Base-by-base conservation (phyloP, 1,284 basidiomycete species). In the Austroboletus niveus region DNA sequence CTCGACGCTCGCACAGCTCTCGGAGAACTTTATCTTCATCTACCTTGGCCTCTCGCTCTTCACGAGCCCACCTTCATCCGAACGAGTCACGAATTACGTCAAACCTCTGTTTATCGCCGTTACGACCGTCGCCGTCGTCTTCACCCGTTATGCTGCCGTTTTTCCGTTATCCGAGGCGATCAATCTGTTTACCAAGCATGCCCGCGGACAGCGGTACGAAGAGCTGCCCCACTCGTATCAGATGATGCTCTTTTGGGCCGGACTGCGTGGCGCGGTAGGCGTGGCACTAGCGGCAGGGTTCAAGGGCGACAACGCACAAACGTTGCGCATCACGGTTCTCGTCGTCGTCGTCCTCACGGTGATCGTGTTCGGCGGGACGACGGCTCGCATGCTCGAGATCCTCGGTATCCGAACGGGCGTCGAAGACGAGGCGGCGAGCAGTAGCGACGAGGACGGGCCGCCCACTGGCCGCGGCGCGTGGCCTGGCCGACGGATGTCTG, bases 191-290 rank as follows among this genome's bases (percentile, higher is more conserved):
- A 87, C 91, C 51, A 78, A 75, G 49, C 84, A 89, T 57, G 88
- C 87, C 3, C 84, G 94, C 1, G 92, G 92, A 1, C 91, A 94
- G 61, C 80, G 92, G 34, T 73, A 79, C 30, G 93, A 96, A 59
- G 94, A 96, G 62, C 75, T 97, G 5, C 94, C 94, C 0, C 94
- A 97, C 68, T 94, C 92, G 15, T 96, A 97, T 62, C 94, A 96
- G 64, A 94, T 95, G 92, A 94, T 97, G 95, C 75, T 99, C 20
- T 99, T 99, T 73, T 99, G 96, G 97, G 96, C 96, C 0, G 97
- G 97, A 8, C 75, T 99, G 47, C 81, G 96, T 32, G 96, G 96
- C 49, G 96, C 96, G 0, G 96, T 98, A 36, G 96, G 97, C 24
- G 97, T 99, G 24, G 96, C 96, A 4, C 82, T 99, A 14, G 95